Conservation (phyloP, 2,329 filamentous ascomycete species). For the Cladophialophora carrionii region DNA sequence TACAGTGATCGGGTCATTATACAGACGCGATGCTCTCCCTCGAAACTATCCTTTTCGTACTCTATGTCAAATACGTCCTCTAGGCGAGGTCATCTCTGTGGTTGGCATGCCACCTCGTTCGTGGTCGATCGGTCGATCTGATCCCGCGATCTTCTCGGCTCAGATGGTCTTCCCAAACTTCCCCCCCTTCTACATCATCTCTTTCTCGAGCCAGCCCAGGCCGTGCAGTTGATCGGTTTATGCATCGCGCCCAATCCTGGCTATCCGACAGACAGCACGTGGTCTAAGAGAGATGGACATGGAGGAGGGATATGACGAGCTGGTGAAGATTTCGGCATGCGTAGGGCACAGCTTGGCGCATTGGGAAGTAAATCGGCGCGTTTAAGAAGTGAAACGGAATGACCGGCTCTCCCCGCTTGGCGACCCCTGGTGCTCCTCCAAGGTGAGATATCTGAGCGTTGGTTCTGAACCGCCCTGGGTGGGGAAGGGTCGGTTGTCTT, state of each 20-base stretch:
- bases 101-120: background rate
- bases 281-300: background rate
- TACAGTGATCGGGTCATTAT: too few species aligned
- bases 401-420: too few species aligned
- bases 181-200: background rate
- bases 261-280: background rate
- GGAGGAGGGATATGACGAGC: background rate
- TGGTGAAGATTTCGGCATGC: background rate
- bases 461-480: too few species aligned
- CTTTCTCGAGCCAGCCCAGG: background rate
- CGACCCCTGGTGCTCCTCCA: too few species aligned
- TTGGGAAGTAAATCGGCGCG: background rate
- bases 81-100: too few species aligned
- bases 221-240: background rate
- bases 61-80: too few species aligned
- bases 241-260: background rate
- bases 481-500: too few species aligned
- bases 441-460: too few species aligned
- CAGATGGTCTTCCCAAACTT: background rate
- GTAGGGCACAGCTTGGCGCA: background rate
- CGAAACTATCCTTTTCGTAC: too few species aligned
- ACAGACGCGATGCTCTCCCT: too few species aligned
- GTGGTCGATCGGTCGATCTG: background rate
- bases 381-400: too few species aligned
- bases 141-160: background rate